Evolutionary conservation across 2,329 filamentous ascomycete species (phyloP), one percentile per base, ranked within the genome.

Genomic region (Nemania bipapillata): DNA sequence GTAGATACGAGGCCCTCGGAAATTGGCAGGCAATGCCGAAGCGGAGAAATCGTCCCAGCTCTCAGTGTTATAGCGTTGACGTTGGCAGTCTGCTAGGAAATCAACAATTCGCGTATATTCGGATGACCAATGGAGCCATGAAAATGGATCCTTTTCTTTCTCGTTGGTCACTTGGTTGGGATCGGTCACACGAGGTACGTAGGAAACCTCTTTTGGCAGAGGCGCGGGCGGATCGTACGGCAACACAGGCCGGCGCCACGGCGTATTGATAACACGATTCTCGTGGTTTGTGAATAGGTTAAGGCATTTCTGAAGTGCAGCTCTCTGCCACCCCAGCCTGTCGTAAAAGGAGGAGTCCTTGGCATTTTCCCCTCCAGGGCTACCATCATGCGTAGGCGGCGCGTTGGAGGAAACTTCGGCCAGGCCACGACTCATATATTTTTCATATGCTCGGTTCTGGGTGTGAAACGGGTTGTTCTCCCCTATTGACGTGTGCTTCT

Each of bases 271-370:
- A 6, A 74, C 70, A 49, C 72, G 74, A 63, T 83, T 83, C 74
- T 83, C 83, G 4, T 63, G 42, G 63, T 74, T 81, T 32, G 77
- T 74, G 54, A 84, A 79, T 12, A 77, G 68, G 47, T 80, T 79
- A 35, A 86, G 77, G 20, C 78, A 79, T 32, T 80, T 79, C 70
- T 86, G 83, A 24, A 86, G 74, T 20, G 80, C 84, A 7, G 83
- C 84, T 52, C 85, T 81, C 49, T 81, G 79, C 62, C 78, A 79
- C 1, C 83, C 84, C 11, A 82, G 82, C 59, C 82, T 79, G 2
- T 58, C 22, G 28, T 72, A 73, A 54, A 72, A 74, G 26, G 64
- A 4, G 17, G 24, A 35, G 12, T 42, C 69, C 56, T 59, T 69
- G 24, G 58, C 22, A 11, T 55, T 57, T 22, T 59, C 55, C 24